Conservation (phyloP, 257 asterid genomes). For the Petunia secreta region DNA sequence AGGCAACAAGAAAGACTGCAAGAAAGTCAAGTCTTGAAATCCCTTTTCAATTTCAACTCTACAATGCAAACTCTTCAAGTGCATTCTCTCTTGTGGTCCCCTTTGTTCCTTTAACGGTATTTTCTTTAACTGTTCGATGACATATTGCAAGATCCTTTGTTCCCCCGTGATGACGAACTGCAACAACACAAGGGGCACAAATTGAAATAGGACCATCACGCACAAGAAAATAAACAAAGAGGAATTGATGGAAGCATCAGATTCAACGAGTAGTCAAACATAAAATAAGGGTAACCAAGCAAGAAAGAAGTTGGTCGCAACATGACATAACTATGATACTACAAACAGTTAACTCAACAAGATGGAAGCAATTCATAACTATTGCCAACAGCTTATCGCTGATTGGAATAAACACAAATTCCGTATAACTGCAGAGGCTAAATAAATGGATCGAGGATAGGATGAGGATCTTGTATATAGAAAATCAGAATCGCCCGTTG, state of each 20-base stretch:
- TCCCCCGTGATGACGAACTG: constrained; percentile 94
- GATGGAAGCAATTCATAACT: constrained; percentile 14
- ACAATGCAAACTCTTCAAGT: constrained; percentile 84
- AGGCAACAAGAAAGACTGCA: constrained; percentile 84
- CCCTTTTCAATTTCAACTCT: constrained; percentile 76
- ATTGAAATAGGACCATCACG: constrained; percentile 11
- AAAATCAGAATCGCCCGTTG: neutral
- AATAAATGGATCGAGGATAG: neutral
- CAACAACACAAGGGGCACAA: constrained; percentile 30
- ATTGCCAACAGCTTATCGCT: neutral
- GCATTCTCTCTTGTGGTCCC: constrained; percentile 90
- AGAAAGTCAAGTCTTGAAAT: constrained; percentile 70
- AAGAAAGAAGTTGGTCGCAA: constrained; percentile 12
- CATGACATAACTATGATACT: neutral
- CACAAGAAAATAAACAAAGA: neutral
- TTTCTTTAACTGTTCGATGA: constrained; percentile 83
- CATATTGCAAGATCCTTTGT: constrained; percentile 74
- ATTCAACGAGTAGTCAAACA: neutral
- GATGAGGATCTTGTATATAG: constrained; percentile 6
- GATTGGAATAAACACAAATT: neutral
- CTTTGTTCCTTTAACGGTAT: constrained; percentile 94
- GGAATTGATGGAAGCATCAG: neutral
- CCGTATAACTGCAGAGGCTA: neutral
- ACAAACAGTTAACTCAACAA: neutral
- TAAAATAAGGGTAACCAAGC: constrained; percentile 20